Base-by-base conservation (phyloP, 495 filamentous ascomycete genomes). In the Parachaetomium inaequale region DNA sequence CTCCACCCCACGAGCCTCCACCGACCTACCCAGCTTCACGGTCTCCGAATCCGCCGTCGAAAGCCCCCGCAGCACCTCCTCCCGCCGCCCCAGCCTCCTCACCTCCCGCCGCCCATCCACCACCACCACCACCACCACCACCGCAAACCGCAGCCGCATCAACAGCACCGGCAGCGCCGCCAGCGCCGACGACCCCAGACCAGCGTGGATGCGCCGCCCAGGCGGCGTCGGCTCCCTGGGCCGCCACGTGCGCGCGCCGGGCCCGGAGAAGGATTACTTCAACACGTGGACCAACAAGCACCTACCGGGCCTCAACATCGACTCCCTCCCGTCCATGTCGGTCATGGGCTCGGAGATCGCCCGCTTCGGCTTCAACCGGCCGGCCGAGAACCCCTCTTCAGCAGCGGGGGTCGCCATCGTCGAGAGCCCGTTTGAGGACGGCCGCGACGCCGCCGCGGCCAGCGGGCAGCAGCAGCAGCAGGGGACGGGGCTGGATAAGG, bases 221-320 rank as follows among this genome's bases (percentile, higher is more conserved):
- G 92, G 92, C 14, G 89, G 89, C 32, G 92, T 96, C 7, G 92
- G 92, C 31, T 92, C 89, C 0, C 82, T 96, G 50, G 84, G 84
- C 51, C 81, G 76, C 62, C 82, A 82, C 61, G 86, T 88, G 4
- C 82, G 83, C 36, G 82, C 79, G 3, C 92, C 92, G 0, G 92
- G 92, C 0, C 91, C 92, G 15, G 90, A 88, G 23, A 79, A 86
- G 50, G 92, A 96, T 71, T 84, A 84, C 5, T 76, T 96, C 62
- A 96, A 90, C 72, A 84, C 86, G 38, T 87, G 91, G 73, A 86
- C 93, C 57, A 86, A 85, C 3, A 84, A 87, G 59, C 89, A 94
- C 68, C 73, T 96, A 23, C 90, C 92, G 0, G 84, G 83, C 15
- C 76, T 95, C 8, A 83, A 86, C 72, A 75, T 85, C 76, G 71